Conservation (phyloP, 768 basidiomycete genomes). For the Kwoniella shandongensis region DNA sequence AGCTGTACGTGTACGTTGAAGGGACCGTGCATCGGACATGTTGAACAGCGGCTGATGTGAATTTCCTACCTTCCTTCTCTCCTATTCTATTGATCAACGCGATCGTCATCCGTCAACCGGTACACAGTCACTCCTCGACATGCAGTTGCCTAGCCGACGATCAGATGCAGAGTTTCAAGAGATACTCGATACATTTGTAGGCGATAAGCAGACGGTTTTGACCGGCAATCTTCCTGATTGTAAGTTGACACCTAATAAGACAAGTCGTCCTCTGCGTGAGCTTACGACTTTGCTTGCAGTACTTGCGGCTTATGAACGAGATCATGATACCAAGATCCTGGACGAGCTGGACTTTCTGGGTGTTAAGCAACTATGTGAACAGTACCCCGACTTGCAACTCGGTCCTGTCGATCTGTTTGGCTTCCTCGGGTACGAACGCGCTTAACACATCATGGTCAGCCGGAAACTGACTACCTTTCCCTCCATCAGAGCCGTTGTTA, state of each 20-base stretch:
- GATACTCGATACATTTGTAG: conserved; percentile 44
- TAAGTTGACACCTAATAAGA: conserved; percentile 11
- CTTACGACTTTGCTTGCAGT: conserved; percentile 20
- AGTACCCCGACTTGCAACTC: conserved; percentile 31
- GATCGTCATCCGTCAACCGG: background rate
- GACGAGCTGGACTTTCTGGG: conserved; percentile 32
- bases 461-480: background rate
- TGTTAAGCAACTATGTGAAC: conserved; percentile 21
- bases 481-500: conserved; percentile 3
- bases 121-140: background rate
- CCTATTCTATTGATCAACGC: too few species aligned
- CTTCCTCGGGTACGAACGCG: conserved; percentile 29
- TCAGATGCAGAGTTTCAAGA: conserved; percentile 42
- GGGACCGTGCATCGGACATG: too few species aligned
- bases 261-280: too few species aligned
- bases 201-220: conserved; percentile 31
- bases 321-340: conserved; percentile 35
- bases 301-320: conserved; percentile 25
- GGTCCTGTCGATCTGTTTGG: conserved; percentile 34
- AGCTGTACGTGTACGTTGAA: too few species aligned
- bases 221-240: conserved; percentile 37
- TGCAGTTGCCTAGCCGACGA: conserved; percentile 17
- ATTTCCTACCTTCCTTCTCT: too few species aligned
- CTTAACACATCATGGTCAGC: background rate
- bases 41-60: too few species aligned